Evolutionary conservation across 371 early-diverging fungal species (phyloP), one percentile per base, ranked within the genome.

Genomic region (Mucor piriformis): DNA sequence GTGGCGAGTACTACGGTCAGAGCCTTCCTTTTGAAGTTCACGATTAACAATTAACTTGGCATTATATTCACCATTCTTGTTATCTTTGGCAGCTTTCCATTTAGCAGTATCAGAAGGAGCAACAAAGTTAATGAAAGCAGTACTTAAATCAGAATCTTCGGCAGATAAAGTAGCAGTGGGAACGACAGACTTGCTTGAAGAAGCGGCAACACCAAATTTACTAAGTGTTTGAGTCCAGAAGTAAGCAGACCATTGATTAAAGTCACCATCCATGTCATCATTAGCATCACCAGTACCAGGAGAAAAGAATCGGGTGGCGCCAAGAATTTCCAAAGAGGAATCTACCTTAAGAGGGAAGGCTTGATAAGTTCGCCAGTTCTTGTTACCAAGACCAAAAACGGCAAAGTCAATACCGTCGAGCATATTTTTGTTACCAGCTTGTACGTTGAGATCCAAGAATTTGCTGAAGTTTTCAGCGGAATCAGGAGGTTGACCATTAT

Each of bases 321-420:
- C 86, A 1, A 85, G 61, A 5, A 70, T 63, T n/a, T 78, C 74
- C 0, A 79, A 50, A 6, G 32, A 11, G 7, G 53, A 50, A 49
- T 74, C 70, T 3, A 83, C 66, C 51, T 72, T 74, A 32, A 50
- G 54, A 27, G 85, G 85, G 70, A 85, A 85, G 7, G 64, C 61
- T 57, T 83, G 84, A 43, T 78, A 85, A 4, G 85, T 85, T 21
- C 83, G 60, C 85, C 85, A 85, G 57, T 85, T 78, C 57, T 71
- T 73, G 70, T 85, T 85, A 58, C 80, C 80, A 6, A 79, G 62
- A 56, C 86, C 86, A 70, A 83, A 84, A 7, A 85, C 83, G 35
- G 79, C 66, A 58, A 63, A 85, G 16, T 63, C 52, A 4, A 82
- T 48, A 18, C 81, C 77, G 1, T 67, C 51, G 3, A 76, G 43